Evolutionary conservation across 805 yeast genomes (phyloP), one percentile per base, ranked within the genome.

Genomic region (Suhomyces faveliae): DNA sequence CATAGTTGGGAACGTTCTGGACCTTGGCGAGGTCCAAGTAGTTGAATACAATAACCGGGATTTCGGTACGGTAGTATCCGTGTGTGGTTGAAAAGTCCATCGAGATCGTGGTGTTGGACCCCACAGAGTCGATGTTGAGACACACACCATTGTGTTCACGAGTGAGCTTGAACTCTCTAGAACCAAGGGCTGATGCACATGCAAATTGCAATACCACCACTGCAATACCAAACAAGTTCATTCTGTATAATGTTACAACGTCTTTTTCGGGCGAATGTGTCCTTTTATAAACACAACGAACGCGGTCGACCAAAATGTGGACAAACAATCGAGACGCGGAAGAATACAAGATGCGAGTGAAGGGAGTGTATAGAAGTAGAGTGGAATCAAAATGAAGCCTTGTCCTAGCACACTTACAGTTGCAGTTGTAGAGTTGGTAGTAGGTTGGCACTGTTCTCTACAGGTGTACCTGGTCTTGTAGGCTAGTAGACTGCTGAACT

Each of bases 1-100:
- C 43, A 19, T 43, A 47, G 45, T 42, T 30, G 23, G 55, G 55
- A 30, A 51, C 22, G 35, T 51, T 51, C 21, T 29, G 12, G 39
- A 46, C 41, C 30, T 48, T 49, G 22, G 33, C 35, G 15, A 49
- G 24, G 30, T 51, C 55, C 49, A 48, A 39, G 52, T 51, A 51
- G 45, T 51, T 35, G 47, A 49, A 51, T 7, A 51, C 39, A 17
- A 49, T 24, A 13, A 51, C 41, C 5, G 55, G 52, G 21, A 49
- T 23, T 20, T 43, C 48, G 19, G 44, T 45, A n/a, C 42, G 29
- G 35, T 44, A 39, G 23, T 35, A 27, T 20, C 21, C 30, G 2
- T 29, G 43, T 27, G 43, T 35, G 8, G 47, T 40, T 10, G 38
- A 37, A 27, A 51, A 49, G 30, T 41, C 49, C 15, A 51, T 23